Evolutionary conservation across 495 filamentous ascomycete genomes (phyloP), one percentile per base, ranked within the genome.

Genomic region (Thozetella sp.): DNA sequence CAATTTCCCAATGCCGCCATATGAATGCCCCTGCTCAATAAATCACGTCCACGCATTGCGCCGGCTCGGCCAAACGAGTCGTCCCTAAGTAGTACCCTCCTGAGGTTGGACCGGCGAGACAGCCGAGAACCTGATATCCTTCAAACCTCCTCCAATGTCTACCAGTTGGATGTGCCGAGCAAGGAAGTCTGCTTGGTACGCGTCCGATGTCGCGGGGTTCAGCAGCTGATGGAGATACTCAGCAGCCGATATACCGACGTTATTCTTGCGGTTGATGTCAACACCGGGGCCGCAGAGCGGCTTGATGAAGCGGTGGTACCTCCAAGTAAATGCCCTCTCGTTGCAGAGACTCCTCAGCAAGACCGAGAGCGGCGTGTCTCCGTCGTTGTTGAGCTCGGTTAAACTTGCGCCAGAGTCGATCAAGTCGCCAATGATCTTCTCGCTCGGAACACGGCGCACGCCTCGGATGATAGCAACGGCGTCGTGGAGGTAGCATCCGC

Each of bases 211-310:
- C 15, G 30, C 55, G 22, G 58, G 56, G 22, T 53, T 23, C 63
- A 66, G 62, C 0, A 66, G 56, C 22, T 55, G 30, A 26, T 54
- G 22, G 9, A 66, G 59, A 43, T 62, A 62, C 26, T 66, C 59
- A 9, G 43, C 56, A 20, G 53, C 50, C 9, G 59, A 62, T 51
- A 25, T 50, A 3, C 59, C 56, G 1, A 53, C 63, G 25, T 51
- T 52, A 40, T 66, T 66, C n/a, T 20, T 48, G 13, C 58, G 59
- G 40, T 66, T 66, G 43, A 66, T 58, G 22, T 66, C 63, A 15
- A 66, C 54, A 17, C 40, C 56, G 4, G 59, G 59, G 12, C 56
- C 56, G 2, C n/a, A 19, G 10, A 66, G 50, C 19, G 55, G 45
- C 25, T 55, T 58, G 53, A 66, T 60, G 43, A 62, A 66, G 24